Conservation (phyloP, 2,329 filamentous ascomycete species). For the Didymella segeticola region DNA sequence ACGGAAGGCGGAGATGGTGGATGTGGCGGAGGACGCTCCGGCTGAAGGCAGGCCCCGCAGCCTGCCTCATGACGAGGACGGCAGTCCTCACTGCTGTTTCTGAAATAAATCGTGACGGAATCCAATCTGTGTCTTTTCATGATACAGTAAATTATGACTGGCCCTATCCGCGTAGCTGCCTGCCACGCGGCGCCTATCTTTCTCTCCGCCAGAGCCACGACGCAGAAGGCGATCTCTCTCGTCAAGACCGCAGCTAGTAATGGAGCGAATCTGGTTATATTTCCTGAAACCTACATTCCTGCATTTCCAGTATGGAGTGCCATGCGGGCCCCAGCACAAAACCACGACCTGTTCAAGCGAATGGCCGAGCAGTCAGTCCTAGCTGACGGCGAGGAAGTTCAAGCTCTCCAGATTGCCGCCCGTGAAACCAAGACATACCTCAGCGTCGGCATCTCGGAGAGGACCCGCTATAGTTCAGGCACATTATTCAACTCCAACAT, state of each 20-base stretch:
- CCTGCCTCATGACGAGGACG: not conserved
- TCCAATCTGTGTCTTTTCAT: not conserved
- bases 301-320: conserved; percentile 63
- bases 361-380: conserved; percentile 55
- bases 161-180: conserved; percentile 31
- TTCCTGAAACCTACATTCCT: conserved; percentile 62
- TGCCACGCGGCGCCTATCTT: conserved; percentile 53
- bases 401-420: conserved; percentile 40
- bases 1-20: not conserved
- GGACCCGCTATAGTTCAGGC: conserved; percentile 51
- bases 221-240: conserved; percentile 55
- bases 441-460: conserved; percentile 61
- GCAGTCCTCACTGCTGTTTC: not conserved
- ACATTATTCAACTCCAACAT: conserved; percentile 62
- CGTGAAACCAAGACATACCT: conserved; percentile 50
- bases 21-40: conserved; percentile 1
- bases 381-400: conserved; percentile 56
- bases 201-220: conserved; percentile 56
- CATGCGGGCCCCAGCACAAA: conserved; percentile 56
- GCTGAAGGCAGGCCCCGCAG: conserved; percentile 1
- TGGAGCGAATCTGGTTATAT: conserved; percentile 59
- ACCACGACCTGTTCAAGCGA: conserved; percentile 58
- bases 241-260: conserved; percentile 55
- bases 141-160: conserved; percentile 8
- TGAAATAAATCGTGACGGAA: not conserved